A percentile compares a stretch with the other conserved stretches of the same genome.
These are phyloP conservation scores for Citropsis articulata DNA, from an alignment of 345 rosid species.

Conservation along the genomic window DNA sequence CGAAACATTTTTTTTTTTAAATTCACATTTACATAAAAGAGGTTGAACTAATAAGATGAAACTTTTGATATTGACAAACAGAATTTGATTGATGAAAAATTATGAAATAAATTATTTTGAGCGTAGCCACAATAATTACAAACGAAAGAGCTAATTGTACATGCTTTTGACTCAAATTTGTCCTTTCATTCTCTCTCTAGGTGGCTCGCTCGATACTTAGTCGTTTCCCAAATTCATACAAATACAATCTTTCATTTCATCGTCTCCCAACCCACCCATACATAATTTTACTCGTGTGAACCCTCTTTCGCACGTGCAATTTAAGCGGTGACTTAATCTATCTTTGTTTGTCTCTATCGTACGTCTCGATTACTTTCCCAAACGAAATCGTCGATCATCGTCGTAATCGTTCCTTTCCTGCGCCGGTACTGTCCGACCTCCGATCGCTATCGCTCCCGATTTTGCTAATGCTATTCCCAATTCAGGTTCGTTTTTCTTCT, in stretches of 20 bases:
- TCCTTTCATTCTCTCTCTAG: background rate
- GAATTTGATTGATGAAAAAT: no score
- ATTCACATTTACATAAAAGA: no score
- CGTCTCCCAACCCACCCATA: background rate
- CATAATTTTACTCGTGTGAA: background rate
- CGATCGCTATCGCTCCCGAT: constrained; percentile 6
- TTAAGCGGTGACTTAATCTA: constrained; percentile 12
- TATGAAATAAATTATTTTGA: no score
- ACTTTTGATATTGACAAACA: no score
- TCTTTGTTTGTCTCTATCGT: background rate
- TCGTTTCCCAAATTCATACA: background rate
- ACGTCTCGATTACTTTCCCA: constrained; percentile 1
- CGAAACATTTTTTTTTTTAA: no score
- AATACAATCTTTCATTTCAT: background rate
- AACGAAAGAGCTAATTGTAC: background rate
- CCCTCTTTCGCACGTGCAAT: constrained; percentile 13
- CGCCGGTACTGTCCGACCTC: background rate
- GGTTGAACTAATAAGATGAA: no score
- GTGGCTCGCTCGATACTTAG: background rate
- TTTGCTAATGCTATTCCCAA: background rate
- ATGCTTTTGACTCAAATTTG: constrained; percentile 2
- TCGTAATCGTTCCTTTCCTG: background rate
- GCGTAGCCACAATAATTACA: no score
- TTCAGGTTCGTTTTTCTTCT: constrained; percentile 5
- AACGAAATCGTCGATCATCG: constrained; percentile 12